These are phyloP conservation scores for Scedosporium dehoogii DNA, from an alignment of 2,329 filamentous ascomycete genomes.

Conservation along the genomic window DNA sequence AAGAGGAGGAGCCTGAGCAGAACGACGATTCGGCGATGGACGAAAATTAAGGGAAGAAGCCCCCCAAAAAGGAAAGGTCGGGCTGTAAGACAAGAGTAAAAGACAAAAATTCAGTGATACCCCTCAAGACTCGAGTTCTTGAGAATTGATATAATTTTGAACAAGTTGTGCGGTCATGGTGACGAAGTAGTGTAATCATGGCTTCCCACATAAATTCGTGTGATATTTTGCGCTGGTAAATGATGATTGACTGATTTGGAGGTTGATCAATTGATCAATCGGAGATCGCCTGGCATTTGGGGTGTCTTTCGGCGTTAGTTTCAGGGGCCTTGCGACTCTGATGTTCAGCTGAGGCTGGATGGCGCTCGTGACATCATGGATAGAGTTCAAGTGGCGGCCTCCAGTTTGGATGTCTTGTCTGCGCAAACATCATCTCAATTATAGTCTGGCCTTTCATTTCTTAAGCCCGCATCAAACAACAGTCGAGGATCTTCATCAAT, in stretches of 20 bases:
- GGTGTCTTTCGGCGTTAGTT: neutral
- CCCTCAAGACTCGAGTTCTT: neutral
- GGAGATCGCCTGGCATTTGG: no score
- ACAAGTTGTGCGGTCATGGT: no score
- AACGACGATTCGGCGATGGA: conserved; percentile 8
- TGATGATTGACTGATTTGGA: no score
- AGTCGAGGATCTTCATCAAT: no score
- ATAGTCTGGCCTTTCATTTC: neutral
- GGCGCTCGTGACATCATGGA: conserved; percentile 21
- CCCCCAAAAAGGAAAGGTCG: neutral
- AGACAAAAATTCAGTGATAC: conserved; percentile 9
- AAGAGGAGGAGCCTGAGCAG: conserved; percentile 13
- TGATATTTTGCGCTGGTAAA: no score
- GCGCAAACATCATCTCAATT: neutral
- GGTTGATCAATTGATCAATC: no score
- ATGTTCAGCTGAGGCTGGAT: neutral
- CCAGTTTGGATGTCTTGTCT: neutral
- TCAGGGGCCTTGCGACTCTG: neutral
- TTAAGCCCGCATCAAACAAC: neutral
- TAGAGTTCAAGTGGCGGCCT: neutral
- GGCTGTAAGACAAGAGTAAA: neutral
- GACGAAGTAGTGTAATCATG: no score
- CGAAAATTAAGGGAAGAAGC: neutral
- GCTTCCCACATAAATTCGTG: no score
- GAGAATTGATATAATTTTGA: no score